These are phyloP conservation scores for Arctium lappa DNA, from an alignment of 129 eudicot species.

Conservation along the genomic window DNA sequence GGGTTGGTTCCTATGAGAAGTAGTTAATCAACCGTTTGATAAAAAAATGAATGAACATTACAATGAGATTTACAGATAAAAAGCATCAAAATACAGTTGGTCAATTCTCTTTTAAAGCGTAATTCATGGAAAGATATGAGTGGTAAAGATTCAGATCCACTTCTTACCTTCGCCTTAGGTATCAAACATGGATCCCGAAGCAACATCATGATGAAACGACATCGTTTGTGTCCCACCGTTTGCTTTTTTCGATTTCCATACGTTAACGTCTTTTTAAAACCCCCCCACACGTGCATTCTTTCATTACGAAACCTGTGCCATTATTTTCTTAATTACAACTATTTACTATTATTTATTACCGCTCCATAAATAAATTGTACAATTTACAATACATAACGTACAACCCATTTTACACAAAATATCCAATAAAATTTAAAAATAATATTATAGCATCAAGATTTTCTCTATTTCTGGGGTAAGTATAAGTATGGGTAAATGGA, in stretches of 20 bases:
- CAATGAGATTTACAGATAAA: too few species aligned
- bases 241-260: slow-evolving; percentile 30
- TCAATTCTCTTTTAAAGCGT: too few species aligned
- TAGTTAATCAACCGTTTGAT: too few species aligned
- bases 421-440: background rate
- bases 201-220: slow-evolving; percentile 31
- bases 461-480: background rate
- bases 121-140: too few species aligned
- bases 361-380: background rate
- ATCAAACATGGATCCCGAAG: slow-evolving; percentile 16
- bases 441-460: background rate
- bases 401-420: background rate
- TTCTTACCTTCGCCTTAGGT: background rate
- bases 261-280: slow-evolving; percentile 32
- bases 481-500: background rate
- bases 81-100: too few species aligned
- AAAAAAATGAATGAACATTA: too few species aligned
- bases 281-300: slow-evolving; percentile 49
- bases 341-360: background rate
- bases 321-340: background rate
- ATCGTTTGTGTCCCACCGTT: slow-evolving; percentile 23
- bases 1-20: too few species aligned
- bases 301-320: slow-evolving; percentile 31
- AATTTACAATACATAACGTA: background rate
- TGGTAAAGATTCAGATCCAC: too few species aligned